Conservation (phyloP, 495 filamentous ascomycete species). For the Aspergillus mulundensis region DNA sequence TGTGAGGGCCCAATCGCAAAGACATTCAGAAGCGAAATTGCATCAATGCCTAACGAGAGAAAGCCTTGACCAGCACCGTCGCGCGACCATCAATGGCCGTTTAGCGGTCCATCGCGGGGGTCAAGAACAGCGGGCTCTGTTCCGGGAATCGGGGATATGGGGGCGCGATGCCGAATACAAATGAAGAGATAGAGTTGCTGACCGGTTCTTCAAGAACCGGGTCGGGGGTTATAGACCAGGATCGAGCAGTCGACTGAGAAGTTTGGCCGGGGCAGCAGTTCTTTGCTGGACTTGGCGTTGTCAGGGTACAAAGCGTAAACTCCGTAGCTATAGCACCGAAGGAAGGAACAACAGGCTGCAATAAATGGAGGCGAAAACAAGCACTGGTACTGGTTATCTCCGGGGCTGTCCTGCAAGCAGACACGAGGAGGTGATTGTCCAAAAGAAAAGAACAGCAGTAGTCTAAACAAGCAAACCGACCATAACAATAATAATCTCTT, state of each 20-base stretch:
- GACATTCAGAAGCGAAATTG: slow-evolving; percentile 33
- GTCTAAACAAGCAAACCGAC: slow-evolving; percentile 5
- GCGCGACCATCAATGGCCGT: slow-evolving; percentile 38
- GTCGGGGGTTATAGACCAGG: neutral
- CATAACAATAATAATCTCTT: slow-evolving; percentile 8
- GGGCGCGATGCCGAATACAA: neutral
- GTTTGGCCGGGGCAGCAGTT: slow-evolving; percentile 21
- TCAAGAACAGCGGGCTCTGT: slow-evolving; percentile 23
- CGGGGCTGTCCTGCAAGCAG: slow-evolving; percentile 1
- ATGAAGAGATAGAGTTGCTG: neutral
- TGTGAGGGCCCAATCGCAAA: slow-evolving; percentile 27
- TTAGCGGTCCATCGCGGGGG: slow-evolving; percentile 46
- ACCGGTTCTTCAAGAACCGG: neutral
- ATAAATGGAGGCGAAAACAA: neutral
- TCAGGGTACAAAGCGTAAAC: slow-evolving; percentile 18
- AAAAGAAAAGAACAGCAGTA: slow-evolving; percentile 2
- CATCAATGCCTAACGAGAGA: slow-evolving; percentile 28
- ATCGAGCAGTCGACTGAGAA: slow-evolving; percentile 13
- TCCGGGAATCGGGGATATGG: slow-evolving; percentile 8
- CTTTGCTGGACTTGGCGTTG: slow-evolving; percentile 15
- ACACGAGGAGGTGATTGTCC: slow-evolving; percentile 1
- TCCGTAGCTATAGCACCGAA: slow-evolving; percentile 12
- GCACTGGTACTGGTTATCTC: neutral
- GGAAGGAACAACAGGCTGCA: slow-evolving; percentile 9
- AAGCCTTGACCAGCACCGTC: slow-evolving; percentile 37